Conservation (phyloP, 148 eudicot genomes). For the Talinum fruticosum region DNA sequence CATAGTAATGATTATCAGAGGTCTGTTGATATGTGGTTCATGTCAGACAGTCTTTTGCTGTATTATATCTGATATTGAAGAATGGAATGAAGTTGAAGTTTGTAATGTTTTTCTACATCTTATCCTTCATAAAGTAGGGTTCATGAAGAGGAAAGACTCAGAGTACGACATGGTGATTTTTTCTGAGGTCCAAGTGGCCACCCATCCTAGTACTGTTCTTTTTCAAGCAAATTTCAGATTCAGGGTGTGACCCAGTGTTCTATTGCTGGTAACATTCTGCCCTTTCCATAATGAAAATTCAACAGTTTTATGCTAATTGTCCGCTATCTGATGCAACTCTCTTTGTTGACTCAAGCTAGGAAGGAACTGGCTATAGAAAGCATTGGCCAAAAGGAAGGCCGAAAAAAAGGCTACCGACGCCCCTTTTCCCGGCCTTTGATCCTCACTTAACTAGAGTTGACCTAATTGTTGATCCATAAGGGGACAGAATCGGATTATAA, state of each 20-base stretch:
- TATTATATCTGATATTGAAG: neutral
- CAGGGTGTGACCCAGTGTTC: neutral
- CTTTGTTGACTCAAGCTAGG: too few relatives aligned
- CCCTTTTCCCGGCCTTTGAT: too few relatives aligned
- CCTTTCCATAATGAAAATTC: too few relatives aligned
- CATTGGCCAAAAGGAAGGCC: too few relatives aligned
- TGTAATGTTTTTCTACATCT: neutral
- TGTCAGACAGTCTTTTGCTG: slow-evolving; percentile 16
- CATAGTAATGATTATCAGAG: slow-evolving; percentile 4
- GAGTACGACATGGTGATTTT: neutral
- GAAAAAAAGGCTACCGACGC: too few relatives aligned
- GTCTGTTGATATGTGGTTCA: neutral
- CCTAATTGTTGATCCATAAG: too few relatives aligned
- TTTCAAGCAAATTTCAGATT: neutral
- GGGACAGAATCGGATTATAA: too few relatives aligned
- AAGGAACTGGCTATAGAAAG: too few relatives aligned
- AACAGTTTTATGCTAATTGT: too few relatives aligned
- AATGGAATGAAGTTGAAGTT: neutral
- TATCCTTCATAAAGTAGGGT: neutral
- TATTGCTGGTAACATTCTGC: too few relatives aligned
- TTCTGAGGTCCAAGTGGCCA: neutral
- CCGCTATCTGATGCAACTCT: too few relatives aligned
- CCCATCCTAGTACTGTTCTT: neutral
- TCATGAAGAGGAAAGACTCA: neutral
- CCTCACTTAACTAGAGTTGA: too few relatives aligned